phyloP scores from a whole-genome alignment of 73 alveolate species.

The Paramecium sonneborni region DNA sequence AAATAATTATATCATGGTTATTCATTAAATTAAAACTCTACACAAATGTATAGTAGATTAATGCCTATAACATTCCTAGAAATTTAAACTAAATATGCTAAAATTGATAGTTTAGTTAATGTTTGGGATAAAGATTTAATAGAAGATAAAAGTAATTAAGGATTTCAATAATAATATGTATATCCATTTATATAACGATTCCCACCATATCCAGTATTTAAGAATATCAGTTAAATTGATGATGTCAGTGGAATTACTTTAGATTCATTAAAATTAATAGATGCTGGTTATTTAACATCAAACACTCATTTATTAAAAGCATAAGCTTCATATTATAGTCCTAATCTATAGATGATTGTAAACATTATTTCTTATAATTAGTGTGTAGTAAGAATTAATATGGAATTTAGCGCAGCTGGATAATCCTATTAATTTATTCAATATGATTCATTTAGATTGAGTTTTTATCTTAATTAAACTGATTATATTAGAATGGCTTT shows the following conservation, averaged over 20 bases:
- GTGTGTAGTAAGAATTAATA: neutral
- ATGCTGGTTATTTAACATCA: neutral
- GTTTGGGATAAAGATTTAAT: slow-evolving; percentile 35
- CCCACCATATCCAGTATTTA: neutral
- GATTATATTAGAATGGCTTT: neutral
- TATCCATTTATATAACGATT: neutral
- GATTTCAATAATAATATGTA: neutral
- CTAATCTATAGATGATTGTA: slow-evolving; percentile 19
- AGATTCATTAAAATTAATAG: neutral
- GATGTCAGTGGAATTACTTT: slow-evolving; percentile 18
- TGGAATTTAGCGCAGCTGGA: slow-evolving; percentile 7
- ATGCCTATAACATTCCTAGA: neutral
- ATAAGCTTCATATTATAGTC: neutral
- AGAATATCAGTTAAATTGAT: neutral
- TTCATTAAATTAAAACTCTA: neutral
- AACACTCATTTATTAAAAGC: neutral
- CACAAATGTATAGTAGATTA: neutral
- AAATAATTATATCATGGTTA: neutral
- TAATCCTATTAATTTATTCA: neutral
- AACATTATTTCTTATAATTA: neutral
- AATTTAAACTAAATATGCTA: neutral
- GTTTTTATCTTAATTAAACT: neutral
- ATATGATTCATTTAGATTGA: slow-evolving; percentile 7
- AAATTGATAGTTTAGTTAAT: neutral
- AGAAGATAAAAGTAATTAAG: neutral